Conservation (phyloP, 164 flowering plant genomes). For the Protea cynaroides region DNA sequence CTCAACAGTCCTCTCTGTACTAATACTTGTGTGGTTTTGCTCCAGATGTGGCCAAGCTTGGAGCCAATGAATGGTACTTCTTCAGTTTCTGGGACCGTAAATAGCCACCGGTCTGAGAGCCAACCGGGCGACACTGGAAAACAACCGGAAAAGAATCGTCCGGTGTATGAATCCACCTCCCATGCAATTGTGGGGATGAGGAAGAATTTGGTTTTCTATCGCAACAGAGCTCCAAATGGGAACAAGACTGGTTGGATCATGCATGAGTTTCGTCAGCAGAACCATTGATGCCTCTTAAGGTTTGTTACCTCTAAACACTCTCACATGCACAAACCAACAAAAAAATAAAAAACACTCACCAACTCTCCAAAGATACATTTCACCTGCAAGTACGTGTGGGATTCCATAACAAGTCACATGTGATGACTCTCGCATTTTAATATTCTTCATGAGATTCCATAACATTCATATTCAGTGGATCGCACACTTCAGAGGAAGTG, state of each 20-base stretch:
- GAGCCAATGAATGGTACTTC: constrained; percentile 88
- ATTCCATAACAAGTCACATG: too few relatives aligned
- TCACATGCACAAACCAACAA: too few relatives aligned
- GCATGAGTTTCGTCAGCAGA: constrained; percentile 85
- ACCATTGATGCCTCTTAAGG: constrained; percentile 66
- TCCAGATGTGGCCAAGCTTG: constrained; percentile 71
- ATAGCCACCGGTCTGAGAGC: constrained; percentile 73
- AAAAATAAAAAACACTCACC: too few relatives aligned
- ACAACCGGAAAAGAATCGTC: constrained; percentile 84
- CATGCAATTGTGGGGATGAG: constrained; percentile 63
- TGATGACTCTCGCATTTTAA: too few relatives aligned
- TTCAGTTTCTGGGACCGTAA: constrained; percentile 83
- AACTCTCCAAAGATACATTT: too few relatives aligned
- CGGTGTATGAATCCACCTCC: constrained; percentile 43
- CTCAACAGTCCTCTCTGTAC: too few relatives aligned
- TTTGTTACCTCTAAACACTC: constrained; percentile 4
- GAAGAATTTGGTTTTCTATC: constrained; percentile 75
- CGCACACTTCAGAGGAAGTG: too few relatives aligned
- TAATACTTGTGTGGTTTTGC: too few relatives aligned
- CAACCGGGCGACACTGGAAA: constrained; percentile 88
- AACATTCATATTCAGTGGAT: too few relatives aligned
- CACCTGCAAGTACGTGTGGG: too few relatives aligned
- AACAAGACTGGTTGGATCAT: constrained; percentile 84
- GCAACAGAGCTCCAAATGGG: constrained; percentile 75
- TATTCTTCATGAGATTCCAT: too few relatives aligned